Percentiles rank a stretch among this genome's conserved stretches.
phyloP scores from a whole-genome alignment of 2,329 filamentous ascomycete genomes.

The Penicillium paneum region DNA sequence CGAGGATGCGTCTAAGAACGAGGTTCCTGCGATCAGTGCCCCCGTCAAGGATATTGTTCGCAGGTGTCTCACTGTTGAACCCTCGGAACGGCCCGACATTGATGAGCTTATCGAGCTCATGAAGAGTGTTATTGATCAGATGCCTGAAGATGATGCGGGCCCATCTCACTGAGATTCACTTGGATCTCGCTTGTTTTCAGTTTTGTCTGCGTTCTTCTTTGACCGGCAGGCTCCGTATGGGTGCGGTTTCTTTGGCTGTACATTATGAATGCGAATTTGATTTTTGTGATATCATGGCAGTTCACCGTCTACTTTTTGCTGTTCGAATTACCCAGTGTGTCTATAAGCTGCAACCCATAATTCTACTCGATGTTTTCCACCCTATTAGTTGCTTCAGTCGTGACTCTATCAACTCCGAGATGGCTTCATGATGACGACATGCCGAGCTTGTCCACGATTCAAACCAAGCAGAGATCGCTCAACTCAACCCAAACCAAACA shows the following conservation, averaged over 20 bases:
- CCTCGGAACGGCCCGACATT: constrained; percentile 80
- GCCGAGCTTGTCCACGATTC: not conserved
- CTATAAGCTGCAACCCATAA: not conserved
- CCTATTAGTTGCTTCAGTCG: not conserved
- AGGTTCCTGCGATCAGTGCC: constrained; percentile 66
- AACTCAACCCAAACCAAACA: not conserved
- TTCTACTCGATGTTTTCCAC: not conserved
- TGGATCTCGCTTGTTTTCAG: not conserved
- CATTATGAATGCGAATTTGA: constrained; percentile 5
- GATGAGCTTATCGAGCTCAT: constrained; percentile 77
- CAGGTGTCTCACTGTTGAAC: constrained; percentile 81
- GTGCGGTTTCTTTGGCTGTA: constrained; percentile 5
- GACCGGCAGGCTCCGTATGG: constrained; percentile 9
- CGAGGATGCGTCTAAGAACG: constrained; percentile 26
- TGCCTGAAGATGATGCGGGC: constrained; percentile 57
- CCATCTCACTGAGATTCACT: constrained; percentile 20
- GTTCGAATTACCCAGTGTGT: not conserved
- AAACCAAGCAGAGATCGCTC: not conserved
- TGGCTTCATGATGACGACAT: constrained; percentile 22
- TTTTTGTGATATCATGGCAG: not conserved
- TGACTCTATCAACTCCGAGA: not conserved
- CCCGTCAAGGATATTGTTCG: constrained; percentile 82
- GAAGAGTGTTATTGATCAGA: constrained; percentile 64
- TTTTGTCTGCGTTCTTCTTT: constrained; percentile 3
- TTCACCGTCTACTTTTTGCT: not conserved